Base-by-base conservation (phyloP, 345 rosid species). In the Lepidium africanum region DNA sequence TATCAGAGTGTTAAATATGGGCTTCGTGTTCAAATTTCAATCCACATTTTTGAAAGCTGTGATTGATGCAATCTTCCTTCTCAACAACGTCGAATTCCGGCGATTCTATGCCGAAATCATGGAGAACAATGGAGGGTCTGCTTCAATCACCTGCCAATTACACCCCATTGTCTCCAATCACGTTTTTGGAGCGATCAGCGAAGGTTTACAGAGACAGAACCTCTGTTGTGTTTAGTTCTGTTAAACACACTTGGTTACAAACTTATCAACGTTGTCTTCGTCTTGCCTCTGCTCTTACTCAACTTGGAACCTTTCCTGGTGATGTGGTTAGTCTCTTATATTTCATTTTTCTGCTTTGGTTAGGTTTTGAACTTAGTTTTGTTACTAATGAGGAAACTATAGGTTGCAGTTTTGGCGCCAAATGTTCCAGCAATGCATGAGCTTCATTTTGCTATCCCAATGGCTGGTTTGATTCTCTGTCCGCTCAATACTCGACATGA, bases 391-490 rank as follows among this genome's bases (percentile, higher is more conserved):
- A 65, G 7, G 42, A 66, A 2, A 2, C 47, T 65, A 67, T 64
- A 87, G 97, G 88, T 91, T 61, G 88, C 91, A 4, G 75, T 73
- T 14, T 66, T 91, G 54, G 82, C 88, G 5, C 87, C 87, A 3
- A 85, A 88, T 69, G 86, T 91, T 72, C 93, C 87, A 14, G 93
- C 96, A 9, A 84, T 83, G 87, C 80, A 82, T 30, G 97, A 91
- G 82, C 87, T 88, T 51, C 96, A 88, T 73, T 91, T 91, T 40
- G 90, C 87, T 1, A 93, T 84, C 32, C 97, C 93, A 23, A 91
- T 88, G 93, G 84, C 86, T 2, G 93, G 96, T 40, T 86, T 84
- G 7, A 65, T 91, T 48, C 86, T 89, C 21, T 91, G 96, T 47
- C 63, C 94, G 0, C 91, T 91, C 25, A 91, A 91, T 19, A 21